Evolutionary conservation across 768 basidiomycete species (phyloP).

Genomic region (Trametes cingulata): DNA sequence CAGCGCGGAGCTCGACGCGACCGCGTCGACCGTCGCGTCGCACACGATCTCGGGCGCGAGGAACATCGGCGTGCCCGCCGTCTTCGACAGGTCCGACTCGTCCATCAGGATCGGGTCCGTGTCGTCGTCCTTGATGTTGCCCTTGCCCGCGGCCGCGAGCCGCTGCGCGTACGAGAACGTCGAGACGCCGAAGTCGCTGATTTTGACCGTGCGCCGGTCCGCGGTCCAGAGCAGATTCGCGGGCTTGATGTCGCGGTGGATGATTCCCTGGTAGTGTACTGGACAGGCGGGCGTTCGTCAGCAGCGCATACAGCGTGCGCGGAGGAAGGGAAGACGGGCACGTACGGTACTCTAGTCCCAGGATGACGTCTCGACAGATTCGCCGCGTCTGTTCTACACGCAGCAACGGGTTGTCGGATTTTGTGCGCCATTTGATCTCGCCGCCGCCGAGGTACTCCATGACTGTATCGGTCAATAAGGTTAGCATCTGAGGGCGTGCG

Average conservation of each 20-base stretch:
- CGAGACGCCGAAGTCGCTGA: slow-evolving; percentile 97
- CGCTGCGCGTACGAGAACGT: slow-evolving; percentile 92
- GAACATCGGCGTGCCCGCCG: slow-evolving; percentile 95
- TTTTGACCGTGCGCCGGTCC: slow-evolving; percentile 89
- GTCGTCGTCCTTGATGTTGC: slow-evolving; percentile 28
- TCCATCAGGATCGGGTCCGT: slow-evolving; percentile 72
- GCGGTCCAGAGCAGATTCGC: slow-evolving; percentile 92
- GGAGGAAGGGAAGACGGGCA: slow-evolving; percentile 26
- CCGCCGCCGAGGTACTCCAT: slow-evolving; percentile 97
- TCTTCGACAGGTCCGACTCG: slow-evolving; percentile 84
- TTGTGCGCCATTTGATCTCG: slow-evolving; percentile 87
- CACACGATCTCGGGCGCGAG: slow-evolving; percentile 93
- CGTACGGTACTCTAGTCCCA: slow-evolving; percentile 94
- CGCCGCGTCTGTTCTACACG: slow-evolving; percentile 80
- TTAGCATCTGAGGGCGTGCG: slow-evolving; percentile 24
- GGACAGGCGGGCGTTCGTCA: slow-evolving; percentile 7
- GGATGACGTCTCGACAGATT: slow-evolving; percentile 89
- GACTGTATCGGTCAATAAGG: slow-evolving; percentile 48
- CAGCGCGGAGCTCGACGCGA: slow-evolving; percentile 35
- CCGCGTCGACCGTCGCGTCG: slow-evolving; percentile 41
- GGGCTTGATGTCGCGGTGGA: slow-evolving; percentile 99
- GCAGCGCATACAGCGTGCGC: slow-evolving; percentile 1
- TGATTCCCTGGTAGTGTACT: slow-evolving; percentile 98
- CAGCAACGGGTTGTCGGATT: slow-evolving; percentile 67
- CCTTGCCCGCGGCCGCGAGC: slow-evolving; percentile 61